These are phyloP conservation scores for Blastosporella zonata DNA, from an alignment of 1,284 basidiomycete species.

Conservation along the genomic window DNA sequence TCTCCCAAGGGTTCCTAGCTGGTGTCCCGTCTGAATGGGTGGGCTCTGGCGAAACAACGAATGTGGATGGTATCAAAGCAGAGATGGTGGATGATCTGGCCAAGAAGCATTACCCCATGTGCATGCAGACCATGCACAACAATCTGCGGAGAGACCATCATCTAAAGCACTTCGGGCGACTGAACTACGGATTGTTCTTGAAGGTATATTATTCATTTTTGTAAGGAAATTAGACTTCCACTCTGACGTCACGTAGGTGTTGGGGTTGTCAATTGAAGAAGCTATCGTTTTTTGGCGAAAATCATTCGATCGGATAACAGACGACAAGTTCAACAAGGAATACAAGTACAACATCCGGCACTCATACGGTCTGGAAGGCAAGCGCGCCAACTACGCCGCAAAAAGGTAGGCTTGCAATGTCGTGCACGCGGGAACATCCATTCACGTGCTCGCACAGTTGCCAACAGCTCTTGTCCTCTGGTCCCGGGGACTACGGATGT, in stretches of 20 bases:
- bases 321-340: slow-evolving; percentile 98
- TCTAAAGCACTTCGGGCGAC: slow-evolving; percentile 88
- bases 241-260: slow-evolving; percentile 51
- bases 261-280: slow-evolving; percentile 94
- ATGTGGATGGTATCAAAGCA: slow-evolving; percentile 73
- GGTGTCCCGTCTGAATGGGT: slow-evolving; percentile 86
- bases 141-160: slow-evolving; percentile 78
- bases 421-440: neutral
- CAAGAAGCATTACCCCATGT: slow-evolving; percentile 89
- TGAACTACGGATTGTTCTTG: slow-evolving; percentile 94
- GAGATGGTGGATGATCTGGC: slow-evolving; percentile 94
- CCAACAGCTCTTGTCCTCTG: slow-evolving; percentile 81
- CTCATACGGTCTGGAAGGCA: slow-evolving; percentile 92
- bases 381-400: slow-evolving; percentile 91
- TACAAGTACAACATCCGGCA: slow-evolving; percentile 98
- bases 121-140: slow-evolving; percentile 92
- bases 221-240: neutral
- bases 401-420: slow-evolving; percentile 58
- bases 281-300: slow-evolving; percentile 93
- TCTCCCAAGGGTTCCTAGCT: slow-evolving; percentile 92
- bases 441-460: slow-evolving; percentile 57
- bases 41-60: slow-evolving; percentile 45
- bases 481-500: slow-evolving; percentile 85
- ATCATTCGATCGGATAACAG: slow-evolving; percentile 76
- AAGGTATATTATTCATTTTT: slow-evolving; percentile 58